These are phyloP conservation scores for Venturia asperata DNA, from an alignment of 2,329 filamentous ascomycete species.

Conservation along the genomic window DNA sequence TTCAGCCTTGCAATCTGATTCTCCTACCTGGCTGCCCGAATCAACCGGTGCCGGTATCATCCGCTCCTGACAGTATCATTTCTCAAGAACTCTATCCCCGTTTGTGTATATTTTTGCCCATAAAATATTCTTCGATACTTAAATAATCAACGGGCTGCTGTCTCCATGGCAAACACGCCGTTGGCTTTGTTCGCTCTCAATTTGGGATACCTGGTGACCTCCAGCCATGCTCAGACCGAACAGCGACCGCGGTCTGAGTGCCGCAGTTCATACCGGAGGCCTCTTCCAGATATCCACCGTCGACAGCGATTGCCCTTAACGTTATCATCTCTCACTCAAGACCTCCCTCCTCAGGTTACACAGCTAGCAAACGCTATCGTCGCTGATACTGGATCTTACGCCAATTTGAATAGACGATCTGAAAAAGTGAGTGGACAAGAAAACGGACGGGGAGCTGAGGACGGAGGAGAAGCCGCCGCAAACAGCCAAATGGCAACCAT, in stretches of 20 bases:
- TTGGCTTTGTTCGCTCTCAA: neutral
- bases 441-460: neutral
- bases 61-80: neutral
- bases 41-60: neutral
- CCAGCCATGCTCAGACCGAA: neutral
- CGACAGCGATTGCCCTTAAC: neutral
- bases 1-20: constrained; percentile 3
- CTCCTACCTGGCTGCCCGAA: neutral
- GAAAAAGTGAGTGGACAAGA: neutral
- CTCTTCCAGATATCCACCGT: neutral
- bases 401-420: neutral
- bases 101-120: neutral
- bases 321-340: neutral
- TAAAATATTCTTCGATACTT: neutral
- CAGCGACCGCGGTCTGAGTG: neutral
- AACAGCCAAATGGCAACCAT: neutral
- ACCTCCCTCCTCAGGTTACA: neutral
- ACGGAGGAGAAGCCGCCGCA: neutral
- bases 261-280: neutral
- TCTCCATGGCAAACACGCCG: neutral
- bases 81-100: neutral
- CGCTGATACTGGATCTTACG: neutral
- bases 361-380: neutral
- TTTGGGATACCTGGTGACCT: neutral
- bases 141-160: neutral